Conservation (phyloP, 805 yeast species). For the Metschnikowia peoriensis region DNA sequence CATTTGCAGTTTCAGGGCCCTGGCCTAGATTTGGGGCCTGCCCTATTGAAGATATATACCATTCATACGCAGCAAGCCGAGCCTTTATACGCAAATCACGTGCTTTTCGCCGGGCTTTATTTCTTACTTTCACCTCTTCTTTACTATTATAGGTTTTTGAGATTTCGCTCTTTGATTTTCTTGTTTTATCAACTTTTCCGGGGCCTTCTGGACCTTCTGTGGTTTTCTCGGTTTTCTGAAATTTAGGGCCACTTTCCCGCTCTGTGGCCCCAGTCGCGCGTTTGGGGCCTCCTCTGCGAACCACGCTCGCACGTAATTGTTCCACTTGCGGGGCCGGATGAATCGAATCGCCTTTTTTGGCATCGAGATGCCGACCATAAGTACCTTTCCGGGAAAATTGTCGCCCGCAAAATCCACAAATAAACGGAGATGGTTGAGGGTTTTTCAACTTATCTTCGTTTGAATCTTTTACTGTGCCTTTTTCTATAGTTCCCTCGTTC, state of each 20-base stretch:
- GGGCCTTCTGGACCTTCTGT: not conserved
- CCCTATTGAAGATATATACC: constrained; percentile 2
- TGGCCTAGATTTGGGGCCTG: not conserved
- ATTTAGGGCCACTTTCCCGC: not conserved
- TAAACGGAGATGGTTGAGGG: not conserved
- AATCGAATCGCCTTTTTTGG: constrained; percentile 48
- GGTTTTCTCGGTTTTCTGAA: constrained; percentile 36
- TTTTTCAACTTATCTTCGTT: not conserved
- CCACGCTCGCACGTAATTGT: constrained; percentile 19
- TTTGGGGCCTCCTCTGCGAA: not conserved
- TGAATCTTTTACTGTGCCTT: not conserved
- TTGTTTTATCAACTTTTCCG: not conserved
- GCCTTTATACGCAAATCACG: constrained; percentile 45
- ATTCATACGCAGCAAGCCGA: constrained; percentile 17
- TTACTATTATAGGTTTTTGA: constrained; percentile 47
- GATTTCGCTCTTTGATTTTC: constrained; percentile 40
- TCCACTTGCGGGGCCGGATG: constrained; percentile 54
- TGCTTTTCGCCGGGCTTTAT: constrained; percentile 41
- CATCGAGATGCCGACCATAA: constrained; percentile 58
- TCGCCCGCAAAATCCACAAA: constrained; percentile 52
- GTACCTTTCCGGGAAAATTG: constrained; percentile 58
- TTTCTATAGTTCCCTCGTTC: too few species aligned
- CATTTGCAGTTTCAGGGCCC: not conserved
- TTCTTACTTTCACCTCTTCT: constrained; percentile 47
- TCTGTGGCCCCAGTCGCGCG: not conserved